Base-by-base conservation (phyloP, 495 filamentous ascomycete species). In the Apiosordaria backusii region DNA sequence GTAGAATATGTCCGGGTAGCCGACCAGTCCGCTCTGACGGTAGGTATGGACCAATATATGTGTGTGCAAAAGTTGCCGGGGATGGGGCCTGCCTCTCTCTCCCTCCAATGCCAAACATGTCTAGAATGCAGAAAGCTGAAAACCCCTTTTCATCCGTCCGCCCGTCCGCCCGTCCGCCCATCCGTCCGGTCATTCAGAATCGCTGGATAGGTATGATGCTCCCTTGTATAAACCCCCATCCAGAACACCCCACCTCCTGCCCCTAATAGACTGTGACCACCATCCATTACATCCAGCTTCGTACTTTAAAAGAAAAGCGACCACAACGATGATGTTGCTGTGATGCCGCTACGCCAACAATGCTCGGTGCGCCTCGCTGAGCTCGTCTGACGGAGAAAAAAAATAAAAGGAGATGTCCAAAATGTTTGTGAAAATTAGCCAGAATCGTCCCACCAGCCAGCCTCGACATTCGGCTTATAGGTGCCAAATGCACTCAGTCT, bases 401-500 rank as follows among this genome's bases (percentile, higher is more conserved):
- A 58, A 67, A 57, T 22, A 58, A 60, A 53, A 55, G 66, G 60
- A 62, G 50, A 61, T n/a, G 27, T 25, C 58, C 53, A 24, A 10
- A 19, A 1, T 24, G 40, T 4, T 59, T n/a, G n/a, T n/a, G n/a
- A n/a, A n/a, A 15, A 45, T 74, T 66, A 80, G 21, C 78, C 75
- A 25, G 75, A 75, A 58, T 78, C 76, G n/a, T 74, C 75, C 80
- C 75, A 81, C 74, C 75, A 81, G 16, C 78, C 77, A 5, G 75
- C 71, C 21, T 80, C 79, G 9, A 74, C 67, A 50, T 65, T 72
- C 21, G 71, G 66, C 29, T 73, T 69, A 53, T 67, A 71, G 25
- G 64, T 73, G 16, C 81, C 81, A 23, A 83, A 79, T 3, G 81
- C 81, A 60, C 81, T 83, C 55, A 83, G 64, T 53, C 81, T 75